A percentile compares a stretch with the other conserved stretches of the same genome.
Conservation (phyloP, 257 asterid species). For the Euphrasia confusa region DNA sequence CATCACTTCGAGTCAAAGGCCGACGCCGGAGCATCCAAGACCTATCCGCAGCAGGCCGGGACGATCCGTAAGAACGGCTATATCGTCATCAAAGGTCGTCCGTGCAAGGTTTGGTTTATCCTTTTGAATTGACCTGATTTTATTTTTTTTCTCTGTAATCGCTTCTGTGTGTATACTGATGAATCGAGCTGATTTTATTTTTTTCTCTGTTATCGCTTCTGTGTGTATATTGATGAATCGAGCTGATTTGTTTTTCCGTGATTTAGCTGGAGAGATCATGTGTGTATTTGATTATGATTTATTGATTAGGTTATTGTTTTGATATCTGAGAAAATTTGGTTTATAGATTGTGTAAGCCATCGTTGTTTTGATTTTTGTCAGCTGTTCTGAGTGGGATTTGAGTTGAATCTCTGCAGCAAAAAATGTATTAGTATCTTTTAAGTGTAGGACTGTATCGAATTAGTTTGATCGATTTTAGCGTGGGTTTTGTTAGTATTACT, state of each 20-base stretch:
- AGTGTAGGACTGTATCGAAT: too few species aligned
- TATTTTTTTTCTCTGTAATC: too few species aligned
- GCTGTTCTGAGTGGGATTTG: too few species aligned
- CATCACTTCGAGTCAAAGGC: slow-evolving; percentile 45
- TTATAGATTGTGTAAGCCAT: too few species aligned
- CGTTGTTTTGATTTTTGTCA: too few species aligned
- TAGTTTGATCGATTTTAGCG: too few species aligned
- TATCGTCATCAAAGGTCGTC: slow-evolving; percentile 38
- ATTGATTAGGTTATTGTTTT: slow-evolving; percentile 3
- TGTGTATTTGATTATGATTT: not conserved
- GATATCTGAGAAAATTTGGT: too few species aligned
- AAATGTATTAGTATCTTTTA: too few species aligned
- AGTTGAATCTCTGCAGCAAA: too few species aligned
- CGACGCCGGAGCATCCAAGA: slow-evolving; percentile 46
- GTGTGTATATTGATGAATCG: not conserved
- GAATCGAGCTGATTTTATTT: not conserved
- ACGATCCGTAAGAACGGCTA: slow-evolving; percentile 44
- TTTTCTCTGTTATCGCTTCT: too few species aligned
- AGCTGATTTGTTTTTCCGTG: not conserved
- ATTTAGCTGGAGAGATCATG: not conserved
- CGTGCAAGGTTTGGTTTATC: slow-evolving; percentile 37
- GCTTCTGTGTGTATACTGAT: not conserved
- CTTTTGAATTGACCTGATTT: not conserved
- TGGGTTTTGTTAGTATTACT: too few species aligned
- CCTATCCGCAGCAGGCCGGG: slow-evolving; percentile 46